Conservation (phyloP, 2,329 filamentous ascomycete genomes). For the Eutypella sp. region DNA sequence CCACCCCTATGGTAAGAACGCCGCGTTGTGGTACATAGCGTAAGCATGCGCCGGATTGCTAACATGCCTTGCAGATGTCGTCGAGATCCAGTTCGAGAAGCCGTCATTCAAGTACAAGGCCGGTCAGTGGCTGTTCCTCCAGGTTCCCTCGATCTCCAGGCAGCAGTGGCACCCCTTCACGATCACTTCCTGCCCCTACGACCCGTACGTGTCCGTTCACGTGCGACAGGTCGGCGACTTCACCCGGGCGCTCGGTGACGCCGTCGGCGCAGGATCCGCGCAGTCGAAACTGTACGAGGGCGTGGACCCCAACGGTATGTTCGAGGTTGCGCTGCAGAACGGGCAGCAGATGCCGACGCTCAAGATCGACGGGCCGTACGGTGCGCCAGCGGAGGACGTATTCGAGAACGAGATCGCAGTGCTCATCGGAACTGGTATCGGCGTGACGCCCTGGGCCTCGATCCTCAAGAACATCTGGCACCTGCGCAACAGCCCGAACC, state of each 20-base stretch:
- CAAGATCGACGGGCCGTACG: constrained; percentile 91
- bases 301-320: constrained; percentile 92
- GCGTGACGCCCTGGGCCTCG: constrained; percentile 80
- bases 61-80: constrained; percentile 59
- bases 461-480: constrained; percentile 99
- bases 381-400: constrained; percentile 94
- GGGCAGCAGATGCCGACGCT: constrained; percentile 87
- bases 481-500: constrained; percentile 82
- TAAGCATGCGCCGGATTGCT: too few species aligned
- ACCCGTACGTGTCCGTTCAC: constrained; percentile 91
- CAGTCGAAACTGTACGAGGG: constrained; percentile 88
- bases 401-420: constrained; percentile 90
- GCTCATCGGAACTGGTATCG: constrained; percentile 80
- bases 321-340: constrained; percentile 91
- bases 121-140: constrained; percentile 96
- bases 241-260: constrained; percentile 87
- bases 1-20: constrained; percentile 77
- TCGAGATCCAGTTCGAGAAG: constrained; percentile 96
- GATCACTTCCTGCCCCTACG: constrained; percentile 95
- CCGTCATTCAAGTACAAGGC: constrained; percentile 97
- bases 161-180: constrained; percentile 99
- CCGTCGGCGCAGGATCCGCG: constrained; percentile 82
- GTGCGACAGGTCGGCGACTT: constrained; percentile 97
- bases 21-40: too few species aligned
- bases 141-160: constrained; percentile 80